These are phyloP conservation scores for Cunninghamia lanceolata DNA, from an alignment of 75 land plant genomes.

Conservation along the genomic window DNA sequence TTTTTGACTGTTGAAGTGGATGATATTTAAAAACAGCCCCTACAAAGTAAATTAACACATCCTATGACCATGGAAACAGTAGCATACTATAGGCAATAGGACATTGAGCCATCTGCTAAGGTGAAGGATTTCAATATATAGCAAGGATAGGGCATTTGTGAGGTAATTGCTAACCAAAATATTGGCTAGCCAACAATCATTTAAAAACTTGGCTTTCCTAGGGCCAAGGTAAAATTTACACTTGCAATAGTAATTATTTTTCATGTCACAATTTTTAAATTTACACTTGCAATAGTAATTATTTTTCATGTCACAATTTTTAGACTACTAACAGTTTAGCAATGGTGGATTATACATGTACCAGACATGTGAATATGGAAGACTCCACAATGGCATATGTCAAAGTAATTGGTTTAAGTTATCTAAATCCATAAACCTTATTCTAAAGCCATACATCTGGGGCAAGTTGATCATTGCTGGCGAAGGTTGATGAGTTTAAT, in stretches of 20 bases:
- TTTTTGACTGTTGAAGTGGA: no score
- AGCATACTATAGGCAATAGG: conserved; percentile 45
- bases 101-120: conserved; percentile 48
- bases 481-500: no score
- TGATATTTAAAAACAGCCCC: no score
- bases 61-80: conserved; percentile 87
- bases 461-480: no score
- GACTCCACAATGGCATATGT: conserved; percentile 62
- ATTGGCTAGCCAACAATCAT: conserved; percentile 67
- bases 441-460: no score
- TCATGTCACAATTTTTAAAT: no score
- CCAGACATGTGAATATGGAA: conserved; percentile 4
- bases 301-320: not conserved
- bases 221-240: not conserved
- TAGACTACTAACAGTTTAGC: no score
- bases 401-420: no score
- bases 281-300: not conserved
- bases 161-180: conserved; percentile 50
- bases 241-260: no score
- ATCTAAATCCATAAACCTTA: no score
- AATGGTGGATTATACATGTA: not conserved
- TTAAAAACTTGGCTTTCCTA: conserved; percentile 57
- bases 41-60: conserved; percentile 90
- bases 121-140: conserved; percentile 65
- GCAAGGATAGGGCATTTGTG: conserved; percentile 82